Base-by-base conservation (phyloP, 129 eudicot genomes). In the Deinandra increscens region DNA sequence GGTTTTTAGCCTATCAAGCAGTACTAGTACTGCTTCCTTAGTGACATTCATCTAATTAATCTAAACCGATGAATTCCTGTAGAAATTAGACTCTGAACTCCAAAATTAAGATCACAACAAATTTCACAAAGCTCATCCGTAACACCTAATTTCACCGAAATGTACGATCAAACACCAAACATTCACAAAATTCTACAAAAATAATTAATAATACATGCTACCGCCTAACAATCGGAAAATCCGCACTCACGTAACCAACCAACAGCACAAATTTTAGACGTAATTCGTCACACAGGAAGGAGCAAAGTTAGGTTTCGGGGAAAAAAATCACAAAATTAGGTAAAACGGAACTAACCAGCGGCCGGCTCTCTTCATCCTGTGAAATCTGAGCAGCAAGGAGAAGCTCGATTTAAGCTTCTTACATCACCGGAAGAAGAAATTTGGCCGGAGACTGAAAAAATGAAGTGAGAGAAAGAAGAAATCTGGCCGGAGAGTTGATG, bases 291-390 rank as follows among this genome's bases (percentile, higher is more conserved):
- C 38, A 66, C 41, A 53, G 53, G 34, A 43, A 41, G 63, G n/a
- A 15, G 42, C 42, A 18, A 18, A 75, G 48, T 46, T 55, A 15
- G 68, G 68, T 58, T 58, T 36, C 20, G 75, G n/a, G n/a, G 19
- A 58, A 33, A n/a, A n/a, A 42, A 71, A 44, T 33, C 43, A 36
- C n/a, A 59, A 75, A 75, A 75, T 75, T 75, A 75, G 80, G 80
- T 75, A 58, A 75, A 68, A 61, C 51, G 55, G 46, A 66, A 75
- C 73, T 75, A 59, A 67, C 74, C 68, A 75, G 69, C 68, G 72
- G 68, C 51, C 63, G 26, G 10, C 53, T 48, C 11, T 9, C 39
- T 60, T 45, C 5, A 37, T 23, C 45, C 50, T 17, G 72, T 22
- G 33, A 74, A 64, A 64, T 18, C 13, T 9, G 43, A 73, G 48